Evolutionary conservation across 2,329 filamentous ascomycete genomes (phyloP).

Genomic region (Xylariaceae sp.): DNA sequence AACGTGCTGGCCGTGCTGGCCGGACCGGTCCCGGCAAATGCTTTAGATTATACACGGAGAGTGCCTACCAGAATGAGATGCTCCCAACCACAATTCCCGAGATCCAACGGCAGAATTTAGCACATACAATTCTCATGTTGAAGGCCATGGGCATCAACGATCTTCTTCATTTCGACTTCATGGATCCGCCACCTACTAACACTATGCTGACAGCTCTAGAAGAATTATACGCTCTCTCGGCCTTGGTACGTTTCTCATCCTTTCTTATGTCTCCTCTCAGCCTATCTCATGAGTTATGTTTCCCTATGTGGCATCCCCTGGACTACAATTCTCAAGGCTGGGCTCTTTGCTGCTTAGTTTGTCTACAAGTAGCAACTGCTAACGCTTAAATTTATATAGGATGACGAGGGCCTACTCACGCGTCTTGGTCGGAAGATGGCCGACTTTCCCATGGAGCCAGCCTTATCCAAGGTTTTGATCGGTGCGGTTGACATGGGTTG

Average conservation of each 20-base stretch:
- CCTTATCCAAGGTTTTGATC: constrained; percentile 87
- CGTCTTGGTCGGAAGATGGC: constrained; percentile 95
- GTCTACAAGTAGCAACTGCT: background rate
- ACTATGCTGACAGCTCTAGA: constrained; percentile 97
- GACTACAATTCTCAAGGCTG: background rate
- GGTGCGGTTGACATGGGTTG: constrained; percentile 84
- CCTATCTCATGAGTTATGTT: background rate
- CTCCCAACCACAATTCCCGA: constrained; percentile 93
- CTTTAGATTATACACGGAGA: constrained; percentile 93
- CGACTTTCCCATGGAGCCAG: constrained; percentile 96
- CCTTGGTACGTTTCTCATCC: constrained; percentile 49
- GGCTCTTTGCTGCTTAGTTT: background rate
- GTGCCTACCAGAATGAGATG: constrained; percentile 96
- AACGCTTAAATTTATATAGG: constrained; percentile 39
- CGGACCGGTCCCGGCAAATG: constrained; percentile 95
- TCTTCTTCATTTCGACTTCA: constrained; percentile 95
- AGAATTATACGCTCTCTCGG: constrained; percentile 89
- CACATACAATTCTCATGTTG: constrained; percentile 92
- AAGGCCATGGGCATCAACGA: constrained; percentile 99
- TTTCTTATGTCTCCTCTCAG: background rate
- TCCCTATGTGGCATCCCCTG: background rate
- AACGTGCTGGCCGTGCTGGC: constrained; percentile 88
- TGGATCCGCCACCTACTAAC: constrained; percentile 97
- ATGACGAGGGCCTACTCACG: constrained; percentile 93
- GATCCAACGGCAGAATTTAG: constrained; percentile 92